Evolutionary conservation across 2,329 filamentous ascomycete genomes (phyloP).

Genomic region (Ophiostoma populinum): DNA sequence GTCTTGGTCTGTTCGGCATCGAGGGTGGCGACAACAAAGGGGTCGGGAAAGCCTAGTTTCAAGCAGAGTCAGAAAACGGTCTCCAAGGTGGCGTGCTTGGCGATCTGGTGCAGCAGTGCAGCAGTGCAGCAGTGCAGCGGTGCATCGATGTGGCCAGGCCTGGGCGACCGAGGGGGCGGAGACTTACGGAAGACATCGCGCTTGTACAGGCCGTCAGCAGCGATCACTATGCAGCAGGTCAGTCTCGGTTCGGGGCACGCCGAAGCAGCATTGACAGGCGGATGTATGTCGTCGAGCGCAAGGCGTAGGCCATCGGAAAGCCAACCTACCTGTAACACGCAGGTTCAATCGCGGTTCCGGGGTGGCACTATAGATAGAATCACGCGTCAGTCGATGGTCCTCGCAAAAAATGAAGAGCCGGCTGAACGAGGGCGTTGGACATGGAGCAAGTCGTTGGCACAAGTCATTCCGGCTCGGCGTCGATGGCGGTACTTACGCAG

Average conservation of each 20-base stretch:
- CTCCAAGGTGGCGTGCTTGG: no score
- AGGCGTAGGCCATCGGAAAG: no score
- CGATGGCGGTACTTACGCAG: constrained; percentile 39
- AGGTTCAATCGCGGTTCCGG: constrained; percentile 78
- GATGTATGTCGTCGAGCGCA: neutral
- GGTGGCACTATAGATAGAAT: no score
- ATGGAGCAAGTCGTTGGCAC: no score
- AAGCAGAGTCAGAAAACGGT: neutral
- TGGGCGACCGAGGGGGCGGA: neutral
- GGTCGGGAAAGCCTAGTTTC: constrained; percentile 74
- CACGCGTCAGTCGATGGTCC: no score
- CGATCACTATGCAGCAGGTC: constrained; percentile 56
- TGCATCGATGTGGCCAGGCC: no score
- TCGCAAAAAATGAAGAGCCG: no score
- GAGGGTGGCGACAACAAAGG: constrained; percentile 91
- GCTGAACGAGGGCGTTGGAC: no score
- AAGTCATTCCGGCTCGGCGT: no score
- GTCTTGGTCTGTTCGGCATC: constrained; percentile 97
- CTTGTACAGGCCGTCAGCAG: constrained; percentile 95
- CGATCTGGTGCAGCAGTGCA: neutral
- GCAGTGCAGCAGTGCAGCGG: neutral
- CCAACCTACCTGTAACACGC: constrained; percentile 67
- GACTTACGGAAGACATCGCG: constrained; percentile 94
- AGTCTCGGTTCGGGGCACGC: neutral
- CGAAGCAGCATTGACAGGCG: neutral